These are phyloP conservation scores for Pulicaria dysenterica DNA, from an alignment of 129 eudicot species.

Conservation along the genomic window DNA sequence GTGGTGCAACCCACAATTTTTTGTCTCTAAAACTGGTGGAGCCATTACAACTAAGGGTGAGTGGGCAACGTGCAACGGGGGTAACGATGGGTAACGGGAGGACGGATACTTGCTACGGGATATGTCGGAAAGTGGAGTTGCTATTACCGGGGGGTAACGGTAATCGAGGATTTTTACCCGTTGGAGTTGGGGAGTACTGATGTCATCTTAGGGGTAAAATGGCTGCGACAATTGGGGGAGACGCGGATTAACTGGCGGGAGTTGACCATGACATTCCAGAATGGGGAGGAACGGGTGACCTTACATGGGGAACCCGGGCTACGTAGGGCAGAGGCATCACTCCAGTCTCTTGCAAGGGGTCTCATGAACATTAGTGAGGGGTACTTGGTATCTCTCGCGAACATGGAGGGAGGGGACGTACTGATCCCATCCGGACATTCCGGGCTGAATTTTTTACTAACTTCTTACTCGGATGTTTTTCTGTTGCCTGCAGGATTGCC, in stretches of 20 bases:
- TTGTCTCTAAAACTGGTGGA: neutral
- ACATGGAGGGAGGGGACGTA: too few species aligned
- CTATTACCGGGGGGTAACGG: neutral
- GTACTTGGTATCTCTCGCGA: too few species aligned
- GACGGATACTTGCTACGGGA: neutral
- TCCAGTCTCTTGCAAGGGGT: too few species aligned
- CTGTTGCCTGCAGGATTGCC: too few species aligned
- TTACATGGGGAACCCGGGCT: neutral
- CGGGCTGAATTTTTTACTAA: too few species aligned
- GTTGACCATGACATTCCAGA: neutral
- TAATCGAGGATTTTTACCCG: neutral
- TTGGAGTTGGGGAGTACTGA: neutral
- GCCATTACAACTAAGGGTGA: neutral
- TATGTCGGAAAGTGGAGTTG: neutral
- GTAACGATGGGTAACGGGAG: neutral
- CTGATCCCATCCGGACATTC: too few species aligned
- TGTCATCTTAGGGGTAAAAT: neutral
- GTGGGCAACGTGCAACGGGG: neutral
- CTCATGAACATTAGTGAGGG: too few species aligned
- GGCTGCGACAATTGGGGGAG: neutral
- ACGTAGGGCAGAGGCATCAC: too few species aligned
- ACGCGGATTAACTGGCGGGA: neutral
- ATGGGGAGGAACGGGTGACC: neutral
- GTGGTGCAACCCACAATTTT: neutral
- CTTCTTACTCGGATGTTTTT: too few species aligned